Evolutionary conservation across 2,329 filamentous ascomycete genomes (phyloP).

Genomic region (Colletotrichum euphorbiae): DNA sequence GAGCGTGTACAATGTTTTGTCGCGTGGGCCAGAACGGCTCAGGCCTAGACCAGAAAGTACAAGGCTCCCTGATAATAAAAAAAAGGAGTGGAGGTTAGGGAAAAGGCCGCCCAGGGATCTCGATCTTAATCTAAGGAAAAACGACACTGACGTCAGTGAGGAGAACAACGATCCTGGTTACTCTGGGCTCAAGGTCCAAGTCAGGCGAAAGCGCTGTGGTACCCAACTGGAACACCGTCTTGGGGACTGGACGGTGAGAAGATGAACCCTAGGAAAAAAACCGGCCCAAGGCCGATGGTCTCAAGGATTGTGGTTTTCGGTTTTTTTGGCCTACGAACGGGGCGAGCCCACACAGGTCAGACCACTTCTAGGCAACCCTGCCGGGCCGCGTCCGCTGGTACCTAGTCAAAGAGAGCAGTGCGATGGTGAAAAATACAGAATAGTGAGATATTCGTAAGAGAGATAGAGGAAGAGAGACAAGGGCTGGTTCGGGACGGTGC

Average conservation of each 20-base stretch:
- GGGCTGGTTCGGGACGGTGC: slow-evolving; percentile 7
- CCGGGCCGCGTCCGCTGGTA: slow-evolving; percentile 7
- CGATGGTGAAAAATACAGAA: slow-evolving; percentile 5
- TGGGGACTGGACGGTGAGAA: slow-evolving; percentile 34
- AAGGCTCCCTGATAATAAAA: slow-evolving; percentile 15
- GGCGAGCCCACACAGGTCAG: slow-evolving; percentile 37
- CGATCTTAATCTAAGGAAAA: slow-evolving; percentile 23
- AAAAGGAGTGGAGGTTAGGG: not conserved
- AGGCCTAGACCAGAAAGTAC: slow-evolving; percentile 3
- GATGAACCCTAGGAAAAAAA: slow-evolving; percentile 31
- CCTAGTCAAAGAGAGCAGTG: not conserved
- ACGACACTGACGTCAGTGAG: slow-evolving; percentile 39
- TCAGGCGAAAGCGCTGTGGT: slow-evolving; percentile 31
- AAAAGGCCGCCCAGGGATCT: slow-evolving; percentile 20
- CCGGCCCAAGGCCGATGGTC: slow-evolving; percentile 22
- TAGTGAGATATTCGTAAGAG: not conserved
- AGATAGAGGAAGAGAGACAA: not conserved
- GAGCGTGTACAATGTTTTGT: slow-evolving; percentile 17
- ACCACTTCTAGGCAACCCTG: slow-evolving; percentile 35
- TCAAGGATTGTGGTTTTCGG: slow-evolving; percentile 25
- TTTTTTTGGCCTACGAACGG: slow-evolving; percentile 23
- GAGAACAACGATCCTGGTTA: slow-evolving; percentile 37
- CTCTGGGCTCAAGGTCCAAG: slow-evolving; percentile 35
- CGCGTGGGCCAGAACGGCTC: slow-evolving; percentile 8
- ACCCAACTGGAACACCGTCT: slow-evolving; percentile 36